Evolutionary conservation across 371 early-diverging fungal species (phyloP).

Genomic region (Cokeromyces recurvatus): DNA sequence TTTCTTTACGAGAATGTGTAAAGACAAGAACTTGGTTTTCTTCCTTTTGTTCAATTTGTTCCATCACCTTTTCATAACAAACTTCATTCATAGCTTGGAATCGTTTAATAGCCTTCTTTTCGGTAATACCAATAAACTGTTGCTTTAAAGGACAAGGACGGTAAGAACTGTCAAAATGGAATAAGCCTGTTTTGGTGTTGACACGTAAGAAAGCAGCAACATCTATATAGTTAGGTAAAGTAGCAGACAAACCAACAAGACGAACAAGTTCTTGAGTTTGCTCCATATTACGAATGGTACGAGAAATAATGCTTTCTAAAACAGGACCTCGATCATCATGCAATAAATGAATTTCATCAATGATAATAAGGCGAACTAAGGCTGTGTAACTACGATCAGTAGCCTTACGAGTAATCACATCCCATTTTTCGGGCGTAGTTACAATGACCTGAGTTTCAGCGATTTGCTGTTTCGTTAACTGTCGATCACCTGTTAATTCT

Average conservation of each 20-base stretch:
- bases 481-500: slow-evolving; percentile 98
- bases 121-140: slow-evolving; percentile 93
- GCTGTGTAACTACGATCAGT: slow-evolving; percentile 90
- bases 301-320: slow-evolving; percentile 93
- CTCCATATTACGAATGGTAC: slow-evolving; percentile 90
- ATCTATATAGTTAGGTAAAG: slow-evolving; percentile 98
- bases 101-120: slow-evolving; percentile 92
- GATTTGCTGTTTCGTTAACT: slow-evolving; percentile 92
- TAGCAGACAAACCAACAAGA: slow-evolving; percentile 98
- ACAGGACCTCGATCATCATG: slow-evolving; percentile 99
- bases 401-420: slow-evolving; percentile 96
- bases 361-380: slow-evolving; percentile 91
- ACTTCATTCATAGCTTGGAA: slow-evolving; percentile 96
- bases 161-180: slow-evolving; percentile 91
- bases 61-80: slow-evolving; percentile 88
- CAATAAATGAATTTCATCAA: slow-evolving; percentile 99
- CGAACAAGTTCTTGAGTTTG: slow-evolving; percentile 89
- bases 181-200: slow-evolving; percentile 74
- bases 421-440: slow-evolving; percentile 99
- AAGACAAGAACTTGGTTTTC: slow-evolving; percentile 96
- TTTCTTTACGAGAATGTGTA: slow-evolving; percentile 97
- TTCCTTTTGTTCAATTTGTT: slow-evolving; percentile 69
- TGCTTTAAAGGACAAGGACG: slow-evolving; percentile 96
- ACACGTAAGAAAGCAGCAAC: slow-evolving; percentile 97
- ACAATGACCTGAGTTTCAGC: slow-evolving; percentile 96